Conservation (phyloP, 768 basidiomycete genomes). For the Leccinum aurantiacum region DNA sequence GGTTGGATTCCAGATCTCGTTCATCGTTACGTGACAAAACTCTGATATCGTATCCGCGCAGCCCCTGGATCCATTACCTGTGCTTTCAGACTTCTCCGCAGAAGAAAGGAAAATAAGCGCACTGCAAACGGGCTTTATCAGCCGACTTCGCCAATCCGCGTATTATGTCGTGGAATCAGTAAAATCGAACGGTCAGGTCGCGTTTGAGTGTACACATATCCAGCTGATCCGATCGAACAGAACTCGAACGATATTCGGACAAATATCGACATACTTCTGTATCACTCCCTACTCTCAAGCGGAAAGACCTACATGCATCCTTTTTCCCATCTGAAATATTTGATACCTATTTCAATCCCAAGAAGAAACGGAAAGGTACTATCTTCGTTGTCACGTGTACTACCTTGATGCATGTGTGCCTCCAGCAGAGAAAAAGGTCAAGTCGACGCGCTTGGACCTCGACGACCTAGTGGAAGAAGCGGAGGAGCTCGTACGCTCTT, state of each 20-base stretch:
- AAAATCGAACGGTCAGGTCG: slow-evolving; percentile 55
- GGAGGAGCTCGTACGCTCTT: slow-evolving; percentile 50
- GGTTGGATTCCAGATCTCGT: slow-evolving; percentile 32
- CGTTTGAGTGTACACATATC: background rate
- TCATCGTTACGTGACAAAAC: slow-evolving; percentile 15
- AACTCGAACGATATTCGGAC: slow-evolving; percentile 80
- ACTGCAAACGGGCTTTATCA: slow-evolving; percentile 64
- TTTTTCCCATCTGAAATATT: slow-evolving; percentile 81
- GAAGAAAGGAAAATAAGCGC: slow-evolving; percentile 67
- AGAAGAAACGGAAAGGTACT: slow-evolving; percentile 55
- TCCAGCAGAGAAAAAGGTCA: slow-evolving; percentile 32
- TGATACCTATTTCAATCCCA: slow-evolving; percentile 78
- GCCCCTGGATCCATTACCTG: slow-evolving; percentile 64
- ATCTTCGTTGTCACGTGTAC: background rate
- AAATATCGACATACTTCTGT: slow-evolving; percentile 67
- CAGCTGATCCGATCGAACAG: slow-evolving; percentile 36
- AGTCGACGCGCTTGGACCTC: slow-evolving; percentile 53
- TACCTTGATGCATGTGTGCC: background rate
- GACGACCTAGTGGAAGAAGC: slow-evolving; percentile 68
- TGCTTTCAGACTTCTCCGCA: slow-evolving; percentile 61
- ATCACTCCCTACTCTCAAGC: slow-evolving; percentile 65
- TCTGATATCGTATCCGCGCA: slow-evolving; percentile 34
- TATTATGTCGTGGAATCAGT: slow-evolving; percentile 75
- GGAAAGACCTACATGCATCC: slow-evolving; percentile 65
- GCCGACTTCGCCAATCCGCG: slow-evolving; percentile 63